Conservation (phyloP, 225 moss, liverwort and hornwort species). For the Anthoceros angustus region DNA sequence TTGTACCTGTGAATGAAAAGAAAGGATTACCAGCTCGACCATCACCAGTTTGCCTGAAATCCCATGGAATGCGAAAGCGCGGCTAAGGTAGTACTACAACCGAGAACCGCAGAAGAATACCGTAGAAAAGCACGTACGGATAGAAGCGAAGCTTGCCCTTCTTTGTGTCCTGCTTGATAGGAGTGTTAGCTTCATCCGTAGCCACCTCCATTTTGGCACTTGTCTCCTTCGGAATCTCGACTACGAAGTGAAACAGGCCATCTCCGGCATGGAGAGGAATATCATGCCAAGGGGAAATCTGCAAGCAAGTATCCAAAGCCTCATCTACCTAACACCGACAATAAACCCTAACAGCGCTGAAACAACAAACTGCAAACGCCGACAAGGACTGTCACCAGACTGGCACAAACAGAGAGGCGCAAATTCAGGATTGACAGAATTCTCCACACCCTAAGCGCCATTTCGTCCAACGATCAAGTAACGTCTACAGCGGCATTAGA, state of each 20-base stretch:
- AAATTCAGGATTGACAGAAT: no score
- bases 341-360: background rate
- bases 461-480: no score
- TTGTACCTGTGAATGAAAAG: constrained; percentile 34
- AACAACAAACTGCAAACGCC: background rate
- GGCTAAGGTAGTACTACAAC: background rate
- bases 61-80: background rate
- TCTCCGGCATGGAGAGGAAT: constrained; percentile 64
- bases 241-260: constrained; percentile 51
- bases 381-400: no score
- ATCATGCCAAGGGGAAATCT: constrained; percentile 80
- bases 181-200: constrained; percentile 61
- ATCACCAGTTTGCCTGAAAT: background rate
- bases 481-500: no score
- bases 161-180: constrained; percentile 66
- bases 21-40: background rate
- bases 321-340: background rate
- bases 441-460: no score
- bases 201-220: constrained; percentile 77
- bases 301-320: background rate
- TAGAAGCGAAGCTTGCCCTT: constrained; percentile 63
- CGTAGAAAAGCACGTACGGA: constrained; percentile 27
- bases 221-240: constrained; percentile 80
- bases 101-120: background rate
- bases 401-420: no score